Conservation (phyloP, 2,329 filamentous ascomycete species). For the Colletotrichum camelliae region DNA sequence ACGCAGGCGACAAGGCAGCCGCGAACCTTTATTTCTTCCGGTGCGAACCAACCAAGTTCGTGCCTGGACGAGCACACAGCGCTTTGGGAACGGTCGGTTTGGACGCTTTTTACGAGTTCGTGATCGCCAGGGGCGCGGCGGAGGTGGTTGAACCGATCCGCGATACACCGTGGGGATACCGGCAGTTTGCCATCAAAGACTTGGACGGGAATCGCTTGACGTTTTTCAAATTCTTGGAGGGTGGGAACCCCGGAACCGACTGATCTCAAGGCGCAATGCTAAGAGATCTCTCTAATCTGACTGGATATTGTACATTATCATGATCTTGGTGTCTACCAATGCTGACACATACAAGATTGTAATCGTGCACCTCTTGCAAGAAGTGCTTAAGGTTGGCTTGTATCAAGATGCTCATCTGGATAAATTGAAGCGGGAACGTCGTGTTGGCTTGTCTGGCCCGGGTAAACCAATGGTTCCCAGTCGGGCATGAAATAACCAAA, state of each 20-base stretch:
- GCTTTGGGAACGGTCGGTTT: background rate
- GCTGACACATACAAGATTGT: background rate
- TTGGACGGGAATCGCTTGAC: background rate
- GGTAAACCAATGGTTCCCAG: slow-evolving; percentile 25
- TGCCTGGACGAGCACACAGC: background rate
- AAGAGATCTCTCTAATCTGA: background rate
- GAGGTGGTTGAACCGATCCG: background rate
- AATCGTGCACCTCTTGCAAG: no score
- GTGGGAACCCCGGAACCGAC: slow-evolving; percentile 1
- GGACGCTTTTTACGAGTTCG: background rate
- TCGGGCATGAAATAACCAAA: slow-evolving; percentile 28
- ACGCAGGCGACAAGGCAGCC: background rate
- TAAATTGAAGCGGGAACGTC: background rate
- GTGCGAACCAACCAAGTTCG: background rate
- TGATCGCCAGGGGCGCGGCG: background rate
- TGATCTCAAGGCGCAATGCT: background rate
- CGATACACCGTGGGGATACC: background rate
- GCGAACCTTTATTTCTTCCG: slow-evolving; percentile 13
- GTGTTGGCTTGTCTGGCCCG: background rate
- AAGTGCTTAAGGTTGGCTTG: no score
- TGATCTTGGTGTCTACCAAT: background rate
- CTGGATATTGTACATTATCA: background rate
- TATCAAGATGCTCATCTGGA: background rate
- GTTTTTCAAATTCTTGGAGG: slow-evolving; percentile 7
- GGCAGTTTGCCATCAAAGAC: slow-evolving; percentile 4